Conservation (phyloP, 176 grass and related monocot species). For the Tillandsia fasciculata region DNA sequence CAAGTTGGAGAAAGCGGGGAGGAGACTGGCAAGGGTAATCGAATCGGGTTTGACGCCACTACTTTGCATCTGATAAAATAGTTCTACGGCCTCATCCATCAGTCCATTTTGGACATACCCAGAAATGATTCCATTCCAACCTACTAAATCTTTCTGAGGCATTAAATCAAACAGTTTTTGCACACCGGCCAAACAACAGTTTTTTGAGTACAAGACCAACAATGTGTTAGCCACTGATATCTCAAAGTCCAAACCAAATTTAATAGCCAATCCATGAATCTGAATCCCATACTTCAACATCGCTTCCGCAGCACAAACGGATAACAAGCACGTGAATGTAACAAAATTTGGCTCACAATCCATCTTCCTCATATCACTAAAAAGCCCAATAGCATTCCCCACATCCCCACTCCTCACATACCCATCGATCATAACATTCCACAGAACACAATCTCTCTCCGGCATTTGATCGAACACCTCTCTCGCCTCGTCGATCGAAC, state of each 20-base stretch:
- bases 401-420: constrained; percentile 37
- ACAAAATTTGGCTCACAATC: constrained; percentile 39
- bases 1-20: constrained; percentile 55
- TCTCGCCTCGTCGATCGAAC: constrained; percentile 31
- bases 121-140: constrained; percentile 79
- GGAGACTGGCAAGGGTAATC: constrained; percentile 58
- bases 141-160: constrained; percentile 43
- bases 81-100: constrained; percentile 33
- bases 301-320: constrained; percentile 38
- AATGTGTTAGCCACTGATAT: constrained; percentile 52
- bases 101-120: constrained; percentile 74
- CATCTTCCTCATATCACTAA: constrained; percentile 34
- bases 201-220: constrained; percentile 74
- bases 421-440: constrained; percentile 78
- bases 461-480: constrained; percentile 69
- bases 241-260: constrained; percentile 47
- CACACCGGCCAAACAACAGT: constrained; percentile 40
- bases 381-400: constrained; percentile 24
- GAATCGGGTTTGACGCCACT: constrained; percentile 45
- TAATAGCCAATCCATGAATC: constrained; percentile 64
- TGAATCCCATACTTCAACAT: constrained; percentile 48
- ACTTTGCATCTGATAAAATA: constrained; percentile 59
- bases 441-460: constrained; percentile 56
- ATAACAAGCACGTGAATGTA: constrained; percentile 57
- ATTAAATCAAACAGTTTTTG: constrained; percentile 54